These are phyloP conservation scores for Nepenthes gracilis DNA, from an alignment of 148 eudicot species.

Conservation along the genomic window DNA sequence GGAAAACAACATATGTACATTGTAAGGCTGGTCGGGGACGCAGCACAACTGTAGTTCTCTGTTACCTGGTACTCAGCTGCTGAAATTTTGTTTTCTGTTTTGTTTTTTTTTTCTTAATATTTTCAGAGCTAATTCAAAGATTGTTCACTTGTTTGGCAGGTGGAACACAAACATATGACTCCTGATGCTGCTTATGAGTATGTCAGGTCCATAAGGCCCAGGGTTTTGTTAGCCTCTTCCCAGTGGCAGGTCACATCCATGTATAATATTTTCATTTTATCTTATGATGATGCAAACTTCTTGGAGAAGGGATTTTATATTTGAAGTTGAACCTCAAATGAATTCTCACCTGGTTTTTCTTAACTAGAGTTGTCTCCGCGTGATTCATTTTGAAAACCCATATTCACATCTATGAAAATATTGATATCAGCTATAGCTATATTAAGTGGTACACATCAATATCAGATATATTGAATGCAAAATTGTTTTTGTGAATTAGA, in stretches of 20 bases:
- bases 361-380: not conserved
- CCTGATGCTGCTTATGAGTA: slow-evolving; percentile 30
- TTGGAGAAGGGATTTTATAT: not conserved
- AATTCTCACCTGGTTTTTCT: not conserved
- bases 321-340: not conserved
- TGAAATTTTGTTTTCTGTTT: not conserved
- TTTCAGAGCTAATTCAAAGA: not conserved
- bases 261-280: not conserved
- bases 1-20: not conserved
- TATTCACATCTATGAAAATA: no score
- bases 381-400: no score
- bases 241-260: slow-evolving; percentile 34
- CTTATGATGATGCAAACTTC: not conserved
- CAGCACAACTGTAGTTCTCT: not conserved
- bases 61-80: not conserved
- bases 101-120: not conserved
- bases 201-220: slow-evolving; percentile 46
- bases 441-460: no score
- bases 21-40: slow-evolving; percentile 1
- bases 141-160: slow-evolving; percentile 14
- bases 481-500: no score
- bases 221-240: slow-evolving; percentile 39
- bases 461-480: no score
- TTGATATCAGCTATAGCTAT: no score
- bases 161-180: slow-evolving; percentile 44